Evolutionary conservation across 192 early-diverging fungal genomes (phyloP), one percentile per base, ranked within the genome.

Genomic region (Neocallimastix lanati): DNA sequence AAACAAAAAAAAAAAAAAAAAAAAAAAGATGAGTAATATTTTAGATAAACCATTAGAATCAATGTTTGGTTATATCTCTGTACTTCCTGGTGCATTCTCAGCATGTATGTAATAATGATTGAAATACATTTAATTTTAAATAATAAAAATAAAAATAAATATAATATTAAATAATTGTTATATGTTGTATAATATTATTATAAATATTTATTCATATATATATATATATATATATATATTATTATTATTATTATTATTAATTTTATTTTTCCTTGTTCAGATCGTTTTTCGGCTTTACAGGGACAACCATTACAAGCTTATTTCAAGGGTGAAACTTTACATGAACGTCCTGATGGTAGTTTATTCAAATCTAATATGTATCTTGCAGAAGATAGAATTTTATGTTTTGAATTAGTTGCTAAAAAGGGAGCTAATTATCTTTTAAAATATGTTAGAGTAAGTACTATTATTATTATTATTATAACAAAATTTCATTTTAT

Each of bases 41-140:
- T n/a, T n/a, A 33, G 30, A 33, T 33, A 33, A 33, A 33, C 3
- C 4, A 6, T 33, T 33, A 33, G 30, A 33, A 33, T 33, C 30
- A 3, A 11, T 33, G 30, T 33, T 33, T 33, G 30, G 30, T 33
- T 33, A 6, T 33, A 33, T 33, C 11, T 33, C 30, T 6, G 30
- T 33, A 33, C 30, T 33, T 33, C 30, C 30, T 33, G 96, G 96
- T 38, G 96, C 96, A 28, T 98, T 98, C 84, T 97, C 96, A 4
- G 96, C 96, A 25, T 98, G 97, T 85, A 90, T 94, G 76, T 98
- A 94, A n/a, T n/a, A n/a, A n/a, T n/a, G n/a, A n/a, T n/a, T n/a
- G n/a, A n/a, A n/a, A n/a, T n/a, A n/a, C n/a, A n/a, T n/a, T n/a
- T n/a, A n/a, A n/a, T n/a, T n/a, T n/a, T n/a, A n/a, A n/a, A n/a